These are phyloP conservation scores for Nidularia sp. DNA, from an alignment of 768 basidiomycete genomes.

Conservation along the genomic window DNA sequence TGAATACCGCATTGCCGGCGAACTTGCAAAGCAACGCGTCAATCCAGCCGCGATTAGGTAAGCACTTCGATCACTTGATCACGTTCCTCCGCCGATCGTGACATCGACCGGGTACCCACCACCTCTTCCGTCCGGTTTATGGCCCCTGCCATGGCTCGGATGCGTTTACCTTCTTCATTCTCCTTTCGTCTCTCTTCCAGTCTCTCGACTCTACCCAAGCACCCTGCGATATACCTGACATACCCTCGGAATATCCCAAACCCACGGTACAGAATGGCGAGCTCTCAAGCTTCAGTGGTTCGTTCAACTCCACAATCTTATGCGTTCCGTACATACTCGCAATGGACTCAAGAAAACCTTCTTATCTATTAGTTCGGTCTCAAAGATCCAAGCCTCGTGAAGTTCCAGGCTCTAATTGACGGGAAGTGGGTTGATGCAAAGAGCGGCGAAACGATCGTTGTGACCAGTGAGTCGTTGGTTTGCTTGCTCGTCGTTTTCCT, in stretches of 20 bases:
- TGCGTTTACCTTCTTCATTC: constrained; percentile 1
- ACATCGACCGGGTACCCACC: too few relatives aligned
- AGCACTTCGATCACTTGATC: too few relatives aligned
- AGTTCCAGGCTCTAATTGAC: constrained; percentile 72
- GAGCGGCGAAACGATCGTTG: constrained; percentile 65
- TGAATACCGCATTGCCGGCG: too few relatives aligned
- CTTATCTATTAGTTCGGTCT: constrained; percentile 54
- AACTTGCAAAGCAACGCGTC: too few relatives aligned
- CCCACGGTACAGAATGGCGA: constrained; percentile 48
- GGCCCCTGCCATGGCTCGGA: neutral
- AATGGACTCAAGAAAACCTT: neutral
- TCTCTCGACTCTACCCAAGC: neutral
- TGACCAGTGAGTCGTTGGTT: constrained; percentile 58
- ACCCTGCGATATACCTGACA: neutral
- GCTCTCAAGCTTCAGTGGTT: constrained; percentile 41
- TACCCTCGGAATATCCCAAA: neutral
- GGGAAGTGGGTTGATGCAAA: constrained; percentile 87
- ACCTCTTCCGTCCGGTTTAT: too few relatives aligned
- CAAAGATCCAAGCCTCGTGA: constrained; percentile 73
- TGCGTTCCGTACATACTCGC: neutral
- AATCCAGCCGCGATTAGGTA: too few relatives aligned
- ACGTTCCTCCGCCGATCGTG: too few relatives aligned
- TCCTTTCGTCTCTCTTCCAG: neutral
- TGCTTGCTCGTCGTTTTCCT: neutral
- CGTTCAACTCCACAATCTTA: constrained; percentile 8